These are phyloP conservation scores for Trichophyton benhamiae DNA, from an alignment of 2,329 filamentous ascomycete genomes.

Conservation along the genomic window DNA sequence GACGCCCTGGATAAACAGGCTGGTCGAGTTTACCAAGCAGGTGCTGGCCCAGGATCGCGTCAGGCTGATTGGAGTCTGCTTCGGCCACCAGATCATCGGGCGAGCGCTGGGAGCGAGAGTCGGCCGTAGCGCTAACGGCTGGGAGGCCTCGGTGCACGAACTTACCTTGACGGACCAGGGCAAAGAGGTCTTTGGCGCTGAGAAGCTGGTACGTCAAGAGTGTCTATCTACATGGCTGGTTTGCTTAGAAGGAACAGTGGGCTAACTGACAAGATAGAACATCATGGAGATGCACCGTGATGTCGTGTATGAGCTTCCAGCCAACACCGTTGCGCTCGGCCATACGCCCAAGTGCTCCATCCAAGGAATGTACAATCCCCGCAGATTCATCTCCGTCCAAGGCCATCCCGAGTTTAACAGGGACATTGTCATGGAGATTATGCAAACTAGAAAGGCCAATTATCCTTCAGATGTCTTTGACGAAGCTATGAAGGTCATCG, in stretches of 20 bases:
- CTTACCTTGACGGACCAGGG: constrained; percentile 57
- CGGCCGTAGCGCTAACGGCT: constrained; percentile 54
- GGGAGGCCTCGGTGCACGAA: constrained; percentile 68
- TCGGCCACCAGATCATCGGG: constrained; percentile 75
- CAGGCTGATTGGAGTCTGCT: constrained; percentile 68
- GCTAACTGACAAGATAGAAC: constrained; percentile 15
- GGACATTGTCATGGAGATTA: constrained; percentile 57
- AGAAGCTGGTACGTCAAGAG: constrained; percentile 42
- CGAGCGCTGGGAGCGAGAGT: constrained; percentile 59
- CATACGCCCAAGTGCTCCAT: constrained; percentile 55
- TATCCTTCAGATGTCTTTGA: constrained; percentile 57
- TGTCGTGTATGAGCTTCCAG: constrained; percentile 53
- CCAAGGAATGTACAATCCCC: constrained; percentile 65
- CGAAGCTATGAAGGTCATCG: constrained; percentile 55
- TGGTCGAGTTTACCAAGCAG: constrained; percentile 55
- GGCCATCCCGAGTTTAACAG: constrained; percentile 75
- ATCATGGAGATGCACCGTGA: constrained; percentile 83
- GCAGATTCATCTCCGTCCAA: constrained; percentile 61
- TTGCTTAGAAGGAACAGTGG: neutral
- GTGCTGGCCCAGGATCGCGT: constrained; percentile 54
- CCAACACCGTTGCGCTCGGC: constrained; percentile 50
- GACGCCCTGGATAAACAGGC: constrained; percentile 60
- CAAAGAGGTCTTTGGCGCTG: constrained; percentile 56
- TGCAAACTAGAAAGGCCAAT: constrained; percentile 56
- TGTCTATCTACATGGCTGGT: neutral